Percentiles rank a stretch among this genome's conserved stretches.
Conservation (phyloP, 1,284 basidiomycete genomes). For the Apiotrichum gamsii region DNA sequence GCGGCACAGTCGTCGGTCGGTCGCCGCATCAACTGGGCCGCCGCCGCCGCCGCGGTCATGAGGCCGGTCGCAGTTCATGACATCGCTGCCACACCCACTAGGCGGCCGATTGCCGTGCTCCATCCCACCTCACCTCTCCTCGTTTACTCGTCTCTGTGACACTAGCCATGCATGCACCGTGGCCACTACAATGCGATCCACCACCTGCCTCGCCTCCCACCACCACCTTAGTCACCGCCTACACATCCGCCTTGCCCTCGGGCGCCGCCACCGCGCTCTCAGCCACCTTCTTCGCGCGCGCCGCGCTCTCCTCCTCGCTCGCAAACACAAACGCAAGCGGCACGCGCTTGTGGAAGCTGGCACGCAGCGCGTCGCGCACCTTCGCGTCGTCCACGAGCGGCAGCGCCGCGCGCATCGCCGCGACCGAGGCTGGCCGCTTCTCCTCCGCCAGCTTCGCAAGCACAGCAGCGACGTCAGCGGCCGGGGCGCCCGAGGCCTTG, state of each 20-base stretch:
- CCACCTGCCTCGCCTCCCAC: too few species aligned
- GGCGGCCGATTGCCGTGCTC: too few species aligned
- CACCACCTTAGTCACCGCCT: too few species aligned
- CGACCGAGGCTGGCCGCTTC: conserved; percentile 59
- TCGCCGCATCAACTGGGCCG: too few species aligned
- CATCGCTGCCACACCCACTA: too few species aligned
- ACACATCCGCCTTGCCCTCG: conserved; percentile 23
- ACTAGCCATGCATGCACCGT: too few species aligned
- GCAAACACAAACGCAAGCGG: conserved; percentile 47
- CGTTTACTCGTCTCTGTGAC: too few species aligned
- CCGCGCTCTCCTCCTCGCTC: conserved; percentile 27
- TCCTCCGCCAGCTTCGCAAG: conserved; percentile 52
- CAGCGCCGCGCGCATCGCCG: conserved; percentile 56
- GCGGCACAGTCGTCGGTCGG: too few species aligned
- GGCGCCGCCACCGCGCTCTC: neutral
- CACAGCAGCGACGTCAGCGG: conserved; percentile 54
- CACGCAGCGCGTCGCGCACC: conserved; percentile 39
- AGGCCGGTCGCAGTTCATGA: too few species aligned
- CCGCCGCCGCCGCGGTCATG: too few species aligned
- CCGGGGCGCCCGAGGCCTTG: conserved; percentile 47
- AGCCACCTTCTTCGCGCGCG: conserved; percentile 10
- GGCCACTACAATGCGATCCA: too few species aligned
- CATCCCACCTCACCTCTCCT: too few species aligned
- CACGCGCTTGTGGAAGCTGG: conserved; percentile 26
- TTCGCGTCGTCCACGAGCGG: conserved; percentile 59